These are phyloP conservation scores for Cicer judaicum DNA, from an alignment of 306 rosid genomes.

Conservation along the genomic window DNA sequence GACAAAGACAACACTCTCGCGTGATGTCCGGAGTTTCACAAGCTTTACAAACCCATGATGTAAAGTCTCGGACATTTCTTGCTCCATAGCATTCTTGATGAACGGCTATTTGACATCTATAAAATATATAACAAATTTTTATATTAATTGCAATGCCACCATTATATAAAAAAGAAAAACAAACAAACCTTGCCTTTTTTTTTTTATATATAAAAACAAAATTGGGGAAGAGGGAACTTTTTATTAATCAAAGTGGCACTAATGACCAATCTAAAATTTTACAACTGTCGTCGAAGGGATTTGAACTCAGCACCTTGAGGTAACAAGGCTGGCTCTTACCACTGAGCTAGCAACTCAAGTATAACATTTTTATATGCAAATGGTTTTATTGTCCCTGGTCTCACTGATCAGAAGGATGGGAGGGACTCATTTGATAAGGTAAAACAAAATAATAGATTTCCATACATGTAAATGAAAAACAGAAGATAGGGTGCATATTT, in stretches of 20 bases:
- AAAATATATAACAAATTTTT: conserved; percentile 29
- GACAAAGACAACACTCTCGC: conserved; percentile 95
- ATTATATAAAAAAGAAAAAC: not conserved
- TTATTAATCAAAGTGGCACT: too few species aligned
- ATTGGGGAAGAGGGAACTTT: too few species aligned
- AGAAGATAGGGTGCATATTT: conserved; percentile 7
- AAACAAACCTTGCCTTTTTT: conserved; percentile 6
- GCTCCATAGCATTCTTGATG: conserved; percentile 98
- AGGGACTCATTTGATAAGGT: conserved; percentile 5
- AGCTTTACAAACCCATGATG: conserved; percentile 95
- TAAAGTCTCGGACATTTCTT: conserved; percentile 78
- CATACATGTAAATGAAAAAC: conserved; percentile 12
- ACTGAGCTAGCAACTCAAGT: too few species aligned
- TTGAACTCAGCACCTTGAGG: too few species aligned
- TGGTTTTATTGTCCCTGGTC: conserved; percentile 14
- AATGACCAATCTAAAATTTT: too few species aligned
- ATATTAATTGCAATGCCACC: conserved; percentile 29
- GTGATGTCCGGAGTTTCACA: conserved; percentile 82
- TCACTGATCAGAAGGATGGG: not conserved
- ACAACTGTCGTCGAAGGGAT: too few species aligned
- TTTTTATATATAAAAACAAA: not conserved
- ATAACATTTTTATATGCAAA: not conserved
- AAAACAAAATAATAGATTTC: conserved; percentile 15
- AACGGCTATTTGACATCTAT: conserved; percentile 90
- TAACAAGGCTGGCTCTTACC: too few species aligned